These are phyloP conservation scores for Priceomyces carsonii DNA, from an alignment of 805 yeast species.

Conservation along the genomic window DNA sequence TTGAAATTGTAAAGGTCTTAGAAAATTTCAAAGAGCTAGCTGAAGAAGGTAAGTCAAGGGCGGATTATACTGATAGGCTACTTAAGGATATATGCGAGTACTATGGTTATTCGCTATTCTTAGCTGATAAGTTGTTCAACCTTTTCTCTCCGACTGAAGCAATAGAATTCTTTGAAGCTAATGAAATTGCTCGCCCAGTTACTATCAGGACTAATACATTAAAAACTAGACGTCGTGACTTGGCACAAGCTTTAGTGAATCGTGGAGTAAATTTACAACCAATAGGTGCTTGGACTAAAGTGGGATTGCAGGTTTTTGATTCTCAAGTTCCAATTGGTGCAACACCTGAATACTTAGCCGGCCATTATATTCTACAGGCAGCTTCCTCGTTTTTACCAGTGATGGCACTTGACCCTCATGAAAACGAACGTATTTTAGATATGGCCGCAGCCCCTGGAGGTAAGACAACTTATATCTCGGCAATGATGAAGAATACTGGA, in stretches of 20 bases:
- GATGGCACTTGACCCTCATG: slow-evolving; percentile 97
- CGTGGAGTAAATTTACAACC: slow-evolving; percentile 98
- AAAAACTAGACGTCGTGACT: slow-evolving; percentile 90
- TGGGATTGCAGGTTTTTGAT: slow-evolving; percentile 94
- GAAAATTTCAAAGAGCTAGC: slow-evolving; percentile 83
- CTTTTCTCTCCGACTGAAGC: slow-evolving; percentile 95
- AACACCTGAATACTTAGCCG: slow-evolving; percentile 97
- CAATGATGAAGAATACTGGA: slow-evolving; percentile 97
- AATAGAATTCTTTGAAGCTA: slow-evolving; percentile 96
- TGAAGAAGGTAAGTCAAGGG: slow-evolving; percentile 84
- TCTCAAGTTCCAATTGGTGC: slow-evolving; percentile 99
- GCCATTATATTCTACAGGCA: slow-evolving; percentile 96
- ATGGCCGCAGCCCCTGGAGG: slow-evolving; percentile 99
- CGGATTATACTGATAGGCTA: slow-evolving; percentile 77
- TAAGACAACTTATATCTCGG: slow-evolving; percentile 91
- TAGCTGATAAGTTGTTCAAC: slow-evolving; percentile 92
- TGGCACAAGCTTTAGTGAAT: slow-evolving; percentile 92
- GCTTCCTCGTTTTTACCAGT: slow-evolving; percentile 98
- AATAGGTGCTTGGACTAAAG: slow-evolving; percentile 97
- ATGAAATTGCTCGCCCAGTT: slow-evolving; percentile 94
- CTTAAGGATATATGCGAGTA: slow-evolving; percentile 86
- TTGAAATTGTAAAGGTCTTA: slow-evolving; percentile 90
- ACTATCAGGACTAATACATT: slow-evolving; percentile 98
- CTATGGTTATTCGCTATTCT: slow-evolving; percentile 87
- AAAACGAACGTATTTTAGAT: slow-evolving; percentile 90